phyloP scores from a whole-genome alignment of 768 basidiomycete genomes.

The Trametes cubensis region DNA sequence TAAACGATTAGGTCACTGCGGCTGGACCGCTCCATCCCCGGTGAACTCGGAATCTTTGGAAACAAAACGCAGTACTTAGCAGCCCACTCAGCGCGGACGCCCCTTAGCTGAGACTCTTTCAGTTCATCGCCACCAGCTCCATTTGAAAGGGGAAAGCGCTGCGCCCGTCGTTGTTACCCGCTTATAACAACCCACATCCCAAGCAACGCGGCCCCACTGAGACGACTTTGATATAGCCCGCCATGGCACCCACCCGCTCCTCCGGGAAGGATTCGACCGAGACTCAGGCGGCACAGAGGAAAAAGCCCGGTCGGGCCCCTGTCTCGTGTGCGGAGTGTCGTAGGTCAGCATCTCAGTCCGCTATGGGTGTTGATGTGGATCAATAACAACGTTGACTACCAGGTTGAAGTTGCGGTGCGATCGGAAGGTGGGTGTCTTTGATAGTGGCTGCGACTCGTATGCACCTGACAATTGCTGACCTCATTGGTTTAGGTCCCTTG shows the following conservation, averaged over 20 bases:
- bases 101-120: no score
- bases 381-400: background rate
- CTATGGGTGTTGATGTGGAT: background rate
- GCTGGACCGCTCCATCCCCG: no score
- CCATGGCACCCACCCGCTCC: slow-evolving; percentile 12
- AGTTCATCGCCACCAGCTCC: no score
- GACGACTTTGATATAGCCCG: background rate
- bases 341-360: slow-evolving; percentile 27
- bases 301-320: slow-evolving; percentile 51
- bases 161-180: no score
- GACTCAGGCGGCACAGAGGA: slow-evolving; percentile 37
- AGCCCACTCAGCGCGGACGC: no score
- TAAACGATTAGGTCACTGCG: no score
- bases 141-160: no score
- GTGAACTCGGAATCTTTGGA: no score
- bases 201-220: no score
- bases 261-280: slow-evolving; percentile 10
- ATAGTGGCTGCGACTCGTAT: background rate
- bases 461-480: background rate
- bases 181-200: no score
- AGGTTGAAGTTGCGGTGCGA: slow-evolving; percentile 40
- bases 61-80: no score
- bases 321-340: slow-evolving; percentile 43
- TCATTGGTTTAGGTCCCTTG: slow-evolving; percentile 60
- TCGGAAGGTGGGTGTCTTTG: slow-evolving; percentile 31